Conservation (phyloP, 148 eudicot species). For the Rhododendron mucronatum region DNA sequence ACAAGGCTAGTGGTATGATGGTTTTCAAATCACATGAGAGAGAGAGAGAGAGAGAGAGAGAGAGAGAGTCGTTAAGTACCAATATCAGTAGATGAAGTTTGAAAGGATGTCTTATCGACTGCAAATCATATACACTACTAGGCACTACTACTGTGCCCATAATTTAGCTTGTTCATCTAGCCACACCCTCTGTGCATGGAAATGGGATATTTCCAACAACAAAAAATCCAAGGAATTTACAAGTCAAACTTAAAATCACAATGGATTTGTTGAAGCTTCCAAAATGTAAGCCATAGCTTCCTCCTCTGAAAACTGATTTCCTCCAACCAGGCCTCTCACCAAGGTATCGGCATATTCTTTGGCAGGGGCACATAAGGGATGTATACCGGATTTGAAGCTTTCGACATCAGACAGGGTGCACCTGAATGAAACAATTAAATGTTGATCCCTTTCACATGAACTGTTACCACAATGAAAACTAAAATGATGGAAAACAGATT, state of each 20-base stretch:
- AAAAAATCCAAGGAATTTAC: not conserved
- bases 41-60: not conserved
- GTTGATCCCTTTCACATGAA: not conserved
- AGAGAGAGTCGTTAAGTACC: not conserved
- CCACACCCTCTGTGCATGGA: not conserved
- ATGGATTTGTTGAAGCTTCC: conserved; percentile 58
- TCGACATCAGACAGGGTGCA: conserved; percentile 57
- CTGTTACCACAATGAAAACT: not conserved
- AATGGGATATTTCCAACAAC: not conserved
- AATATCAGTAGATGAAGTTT: not conserved
- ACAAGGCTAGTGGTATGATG: not conserved
- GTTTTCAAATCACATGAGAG: not conserved
- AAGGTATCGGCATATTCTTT: conserved; percentile 59
- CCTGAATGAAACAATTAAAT: conserved; percentile 33
- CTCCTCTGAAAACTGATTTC: conserved; percentile 58
- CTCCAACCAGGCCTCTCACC: conserved; percentile 66
- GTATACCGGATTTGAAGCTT: conserved; percentile 54
- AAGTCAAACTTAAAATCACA: conserved; percentile 25
- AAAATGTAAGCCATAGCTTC: conserved; percentile 69
- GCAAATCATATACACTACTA: not conserved
- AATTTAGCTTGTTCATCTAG: not conserved
- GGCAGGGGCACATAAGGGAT: conserved; percentile 45
- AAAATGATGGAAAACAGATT: not conserved
- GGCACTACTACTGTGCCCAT: not conserved
- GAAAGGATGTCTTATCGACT: not conserved